Base-by-base conservation (phyloP, 306 rosid species). In the Heteromeles arbutifolia region DNA sequence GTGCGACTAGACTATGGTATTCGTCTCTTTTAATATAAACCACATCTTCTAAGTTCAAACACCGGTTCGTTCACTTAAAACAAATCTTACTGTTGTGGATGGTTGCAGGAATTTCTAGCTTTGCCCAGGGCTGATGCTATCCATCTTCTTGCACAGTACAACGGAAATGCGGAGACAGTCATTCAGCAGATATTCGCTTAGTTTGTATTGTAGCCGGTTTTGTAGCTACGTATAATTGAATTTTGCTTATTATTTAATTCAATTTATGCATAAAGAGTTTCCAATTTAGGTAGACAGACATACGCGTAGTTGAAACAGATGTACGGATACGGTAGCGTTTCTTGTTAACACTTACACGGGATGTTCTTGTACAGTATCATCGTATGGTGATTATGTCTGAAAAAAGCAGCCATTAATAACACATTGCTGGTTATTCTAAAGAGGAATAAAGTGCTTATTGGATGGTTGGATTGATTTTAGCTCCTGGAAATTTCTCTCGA, bases 41-140 rank as follows among this genome's bases (percentile, higher is more conserved):
- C 67, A 29, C 26, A 63, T 63, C 41, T 28, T 28, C 22, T 63
- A 31, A 29, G 57, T 73, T 25, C 13, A 10, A n/a, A 24, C 22
- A 59, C 39, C 53, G 19, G n/a, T 52, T 54, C n/a, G 56, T 67
- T 72, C 28, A 32, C 53, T 22, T 53, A 19, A 15, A 29, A 73
- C 66, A 19, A 44, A 45, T 3, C 22, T 9, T 59, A 50, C 64
- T 57, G 26, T 32, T 76, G 8, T 56, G 56, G 48, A 43, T 78
- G 85, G 67, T 12, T 79, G 86, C 93, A 95, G 99, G 99, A 95
- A 78, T 95, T 95, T 84, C 84, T 95, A 54, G 99, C 98, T 61
- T 81, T 95, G 87, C 97, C 99, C 6, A 90, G 99, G 88, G 98
- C 98, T 12, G 99, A 95, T 87, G 99, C 99, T 17, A 95, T 95